phyloP scores from a whole-genome alignment of 306 rosid species.

The Cicer cuneatum region DNA sequence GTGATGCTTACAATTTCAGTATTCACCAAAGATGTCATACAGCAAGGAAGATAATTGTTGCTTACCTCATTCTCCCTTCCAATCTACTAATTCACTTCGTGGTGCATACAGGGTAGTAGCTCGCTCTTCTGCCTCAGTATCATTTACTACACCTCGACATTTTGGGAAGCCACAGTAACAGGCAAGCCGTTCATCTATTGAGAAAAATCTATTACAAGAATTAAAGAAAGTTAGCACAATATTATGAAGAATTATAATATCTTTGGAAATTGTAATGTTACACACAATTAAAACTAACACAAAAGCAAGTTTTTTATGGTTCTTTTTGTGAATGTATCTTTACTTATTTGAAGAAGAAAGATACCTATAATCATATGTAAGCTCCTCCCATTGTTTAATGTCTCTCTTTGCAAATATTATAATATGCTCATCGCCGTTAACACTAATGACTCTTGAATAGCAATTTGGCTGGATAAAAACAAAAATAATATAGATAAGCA shows the following conservation, averaged over 20 bases:
- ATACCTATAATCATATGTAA: slow-evolving; percentile 96
- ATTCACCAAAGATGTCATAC: slow-evolving; percentile 19
- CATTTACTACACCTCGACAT: slow-evolving; percentile 96
- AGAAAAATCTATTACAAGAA: slow-evolving; percentile 71
- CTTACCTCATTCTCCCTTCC: slow-evolving; percentile 87
- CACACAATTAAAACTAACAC: slow-evolving; percentile 41
- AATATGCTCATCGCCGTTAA: slow-evolving; percentile 90
- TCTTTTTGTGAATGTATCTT: slow-evolving; percentile 18
- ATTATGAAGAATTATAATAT: slow-evolving; percentile 33
- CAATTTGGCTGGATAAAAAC: slow-evolving; percentile 89
- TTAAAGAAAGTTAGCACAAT: slow-evolving; percentile 50
- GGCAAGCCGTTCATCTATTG: slow-evolving; percentile 91
- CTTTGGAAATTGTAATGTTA: slow-evolving; percentile 15
- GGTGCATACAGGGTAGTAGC: slow-evolving; percentile 72
- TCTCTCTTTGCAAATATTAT: slow-evolving; percentile 97
- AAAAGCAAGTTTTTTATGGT: slow-evolving; percentile 34
- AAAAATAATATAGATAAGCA: slow-evolving; percentile 45
- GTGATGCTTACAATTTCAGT: neutral
- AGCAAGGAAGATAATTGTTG: slow-evolving; percentile 33
- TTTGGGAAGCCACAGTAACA: slow-evolving; percentile 94
- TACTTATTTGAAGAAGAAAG: slow-evolving; percentile 40
- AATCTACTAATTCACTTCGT: slow-evolving; percentile 77
- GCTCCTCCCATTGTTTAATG: slow-evolving; percentile 97
- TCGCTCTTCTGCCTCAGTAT: slow-evolving; percentile 91
- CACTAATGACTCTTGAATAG: slow-evolving; percentile 94